phyloP scores from a whole-genome alignment of 2,329 filamentous ascomycete species.

The Fusarium cyanostomum region DNA sequence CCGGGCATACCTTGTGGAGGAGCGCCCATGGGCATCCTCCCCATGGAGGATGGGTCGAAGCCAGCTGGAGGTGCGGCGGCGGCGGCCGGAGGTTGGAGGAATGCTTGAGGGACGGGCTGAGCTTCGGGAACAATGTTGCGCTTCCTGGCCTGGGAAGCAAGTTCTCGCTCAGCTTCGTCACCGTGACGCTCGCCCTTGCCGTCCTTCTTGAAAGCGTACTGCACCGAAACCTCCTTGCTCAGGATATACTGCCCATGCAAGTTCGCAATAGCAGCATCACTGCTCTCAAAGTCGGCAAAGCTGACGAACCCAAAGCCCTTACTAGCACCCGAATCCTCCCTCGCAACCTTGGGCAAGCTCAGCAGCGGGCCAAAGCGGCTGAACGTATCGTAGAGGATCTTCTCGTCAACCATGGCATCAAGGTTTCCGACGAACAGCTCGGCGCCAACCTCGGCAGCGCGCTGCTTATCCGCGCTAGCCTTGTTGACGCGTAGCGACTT shows the following conservation, averaged over 20 bases:
- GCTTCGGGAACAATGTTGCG: conserved; percentile 89
- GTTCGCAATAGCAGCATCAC: conserved; percentile 88
- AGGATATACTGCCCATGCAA: conserved; percentile 97
- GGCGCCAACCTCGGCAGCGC: conserved; percentile 90
- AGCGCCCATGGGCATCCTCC: conserved; percentile 41
- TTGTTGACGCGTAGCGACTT: conserved; percentile 98
- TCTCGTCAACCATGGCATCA: conserved; percentile 93
- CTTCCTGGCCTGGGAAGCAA: conserved; percentile 91
- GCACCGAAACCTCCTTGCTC: conserved; percentile 95
- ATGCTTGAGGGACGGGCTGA: conserved; percentile 77
- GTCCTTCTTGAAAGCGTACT: conserved; percentile 99
- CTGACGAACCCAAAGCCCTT: conserved; percentile 98
- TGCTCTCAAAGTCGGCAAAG: conserved; percentile 91
- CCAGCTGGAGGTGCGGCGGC: conserved; percentile 43
- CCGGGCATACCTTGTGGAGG: conserved; percentile 50
- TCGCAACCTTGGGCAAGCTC: conserved; percentile 87
- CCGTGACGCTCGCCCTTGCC: conserved; percentile 97
- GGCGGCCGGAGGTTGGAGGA: conserved; percentile 59
- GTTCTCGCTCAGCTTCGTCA: conserved; percentile 89
- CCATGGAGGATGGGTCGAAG: conserved; percentile 50
- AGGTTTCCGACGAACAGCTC: conserved; percentile 98
- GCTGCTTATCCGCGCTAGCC: conserved; percentile 89
- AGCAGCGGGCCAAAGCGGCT: conserved; percentile 89
- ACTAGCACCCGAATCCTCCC: conserved; percentile 86
- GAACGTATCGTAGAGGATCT: conserved; percentile 94